Evolutionary conservation across 108 stramenopile species (phyloP).

Genomic region (Hondaea fermentalgiana): DNA sequence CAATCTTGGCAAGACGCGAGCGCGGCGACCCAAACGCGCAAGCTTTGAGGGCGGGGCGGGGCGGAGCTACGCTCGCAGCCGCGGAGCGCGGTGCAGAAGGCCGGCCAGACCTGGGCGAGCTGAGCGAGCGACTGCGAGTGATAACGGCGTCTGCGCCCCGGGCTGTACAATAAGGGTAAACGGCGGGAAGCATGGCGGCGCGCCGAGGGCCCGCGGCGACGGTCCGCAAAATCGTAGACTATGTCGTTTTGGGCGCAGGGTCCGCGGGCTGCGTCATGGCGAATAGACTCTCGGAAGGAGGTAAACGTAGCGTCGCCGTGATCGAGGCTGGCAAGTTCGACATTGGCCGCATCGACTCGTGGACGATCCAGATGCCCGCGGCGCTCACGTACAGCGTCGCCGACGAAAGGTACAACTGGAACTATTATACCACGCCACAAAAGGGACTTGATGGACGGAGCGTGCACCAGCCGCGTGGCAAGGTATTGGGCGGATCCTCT

Average conservation of each 20-base stretch:
- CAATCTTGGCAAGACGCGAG: too few species aligned
- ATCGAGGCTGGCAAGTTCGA: conserved; percentile 39
- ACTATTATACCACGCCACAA: conserved; percentile 24
- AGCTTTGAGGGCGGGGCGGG: too few species aligned
- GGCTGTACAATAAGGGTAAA: too few species aligned
- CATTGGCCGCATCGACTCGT: not conserved
- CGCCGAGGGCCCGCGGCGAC: not conserved
- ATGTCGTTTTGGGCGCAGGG: conserved; percentile 70
- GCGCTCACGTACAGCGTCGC: conserved; percentile 19
- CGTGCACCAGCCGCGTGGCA: conserved; percentile 44
- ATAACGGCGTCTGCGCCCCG: too few species aligned
- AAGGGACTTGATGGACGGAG: conserved; percentile 12
- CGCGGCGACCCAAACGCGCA: too few species aligned
- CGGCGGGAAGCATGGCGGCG: too few species aligned
- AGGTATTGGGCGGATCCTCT: conserved; percentile 41
- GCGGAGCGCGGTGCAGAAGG: too few species aligned
- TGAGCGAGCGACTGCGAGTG: too few species aligned
- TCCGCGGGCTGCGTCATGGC: conserved; percentile 63
- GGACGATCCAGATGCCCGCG: conserved; percentile 19
- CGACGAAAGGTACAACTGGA: not conserved
- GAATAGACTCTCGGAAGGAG: conserved; percentile 36
- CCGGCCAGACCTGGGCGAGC: too few species aligned
- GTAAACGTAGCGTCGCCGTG: conserved; percentile 30
- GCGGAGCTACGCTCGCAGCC: too few species aligned
- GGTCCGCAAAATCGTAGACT: conserved; percentile 31